Base-by-base conservation (phyloP, 208 protist genomes). In the Wallacemonas rigidus region DNA sequence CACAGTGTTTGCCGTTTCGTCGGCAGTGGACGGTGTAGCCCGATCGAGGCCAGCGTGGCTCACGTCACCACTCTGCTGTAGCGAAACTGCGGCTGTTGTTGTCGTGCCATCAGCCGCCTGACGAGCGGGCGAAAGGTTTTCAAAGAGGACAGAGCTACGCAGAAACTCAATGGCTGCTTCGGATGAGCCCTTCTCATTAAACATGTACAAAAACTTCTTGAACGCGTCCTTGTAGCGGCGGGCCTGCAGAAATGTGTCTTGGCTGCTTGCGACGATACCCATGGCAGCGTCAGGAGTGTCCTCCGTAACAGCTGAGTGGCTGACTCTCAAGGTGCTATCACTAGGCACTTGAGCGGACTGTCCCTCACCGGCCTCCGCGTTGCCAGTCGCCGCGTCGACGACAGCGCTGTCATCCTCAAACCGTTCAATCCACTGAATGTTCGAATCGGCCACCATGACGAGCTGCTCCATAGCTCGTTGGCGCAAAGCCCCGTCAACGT, bases 381-480 rank as follows among this genome's bases (percentile, higher is more conserved):
- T 43, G 44, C 45, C 17, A 7, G 54, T 15, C 15, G 68, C 44
- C 14, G 64, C 48, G 14, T 11, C 58, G n/a, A 47, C 48, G 5
- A 55, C 15, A 3, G 58, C 55, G 39, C 15, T 50, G 55, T 86
- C 80, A 50, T 58, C 85, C 54, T 93, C 88, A 80, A 95, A 95
- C 40, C 91, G 86, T 63, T 92, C 88, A 17, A 95, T 92, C 88
- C 91, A 95, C 77, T 93, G 91, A 44, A 88, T 83, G 67, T 91
- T 91, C 3, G 91, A 90, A 57, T 91, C 87, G 56, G 85, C 72
- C 6, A 95, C 82, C 44, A 90, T 77, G 69, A 95, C 72, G 15
- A 95, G 77, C 11, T 86, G 90, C 14, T 67, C 61, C 51, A 95
- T 69, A 9, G 90, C 85, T 65, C 77, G 82, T 43, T 88, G 81